Base-by-base conservation (phyloP, 805 yeast genomes). In the Wickerhamomyces alni region DNA sequence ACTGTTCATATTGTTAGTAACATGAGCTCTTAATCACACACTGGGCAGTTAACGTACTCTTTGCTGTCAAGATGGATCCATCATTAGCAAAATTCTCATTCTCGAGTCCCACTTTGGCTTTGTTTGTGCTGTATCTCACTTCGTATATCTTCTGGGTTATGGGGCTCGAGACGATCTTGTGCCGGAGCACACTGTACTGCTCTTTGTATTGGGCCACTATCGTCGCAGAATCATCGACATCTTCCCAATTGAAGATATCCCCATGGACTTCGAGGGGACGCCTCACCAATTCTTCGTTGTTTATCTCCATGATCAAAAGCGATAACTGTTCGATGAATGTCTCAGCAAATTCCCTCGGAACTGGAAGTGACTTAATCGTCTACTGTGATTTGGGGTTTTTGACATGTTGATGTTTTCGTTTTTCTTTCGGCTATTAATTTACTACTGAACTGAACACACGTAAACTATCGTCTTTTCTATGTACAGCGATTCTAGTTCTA, bases 121-220 rank as follows among this genome's bases (percentile, higher is more conserved):
- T 54, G 25, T 45, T 44, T 3, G 32, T n/a, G 5, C 47, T 27
- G 38, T 36, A 48, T 8, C 22, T 43, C 12, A 71, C 37, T 11
- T 62, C 61, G 41, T 59, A 57, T 18, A 71, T 58, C 16, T 57
- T 51, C 19, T 52, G 48, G 22, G 69, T 51, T 2, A 65, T 51
- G 2, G 76, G 72, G 15, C 74, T 65, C 15, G 61, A 61, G 27
- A 67, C 47, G n/a, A 72, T 44, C 11, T 69, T 66, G 41, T 63
- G 61, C 44, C 62, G 63, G 28, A 60, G 40, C 35, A 52, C 62
- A 8, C 44, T 37, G 33, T 50, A 41, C 25, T 44, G 40, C n/a
- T 30, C 41, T 1, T 35, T 37, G 17, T 25, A 33, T n/a, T 35
- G 40, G 10, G 34, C 11, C 7, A 38, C 34, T 7, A 18, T 12